Base-by-base conservation (phyloP, 108 stramenopile species). In the Fragilaria radians region DNA sequence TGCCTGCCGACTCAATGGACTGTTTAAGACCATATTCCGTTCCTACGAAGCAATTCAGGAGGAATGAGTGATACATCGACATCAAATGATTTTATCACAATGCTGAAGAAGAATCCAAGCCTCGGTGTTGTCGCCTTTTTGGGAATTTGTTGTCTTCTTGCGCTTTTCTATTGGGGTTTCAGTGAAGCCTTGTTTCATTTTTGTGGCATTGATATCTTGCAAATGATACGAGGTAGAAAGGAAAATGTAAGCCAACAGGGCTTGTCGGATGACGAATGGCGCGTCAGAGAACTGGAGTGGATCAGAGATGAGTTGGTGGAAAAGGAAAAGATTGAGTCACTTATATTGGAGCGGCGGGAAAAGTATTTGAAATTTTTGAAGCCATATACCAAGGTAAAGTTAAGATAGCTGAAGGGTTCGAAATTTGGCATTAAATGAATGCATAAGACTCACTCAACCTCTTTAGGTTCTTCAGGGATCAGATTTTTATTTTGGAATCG, bases 301-400 rank as follows among this genome's bases (percentile, higher is more conserved):
- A n/a, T n/a, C n/a, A n/a, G n/a, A 42, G 11, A 42, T 11, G 36
- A 42, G 14, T 42, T 42, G 36, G 11, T 11, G 7, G 11, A 42
- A 7, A 42, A 14, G 11, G 36, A 42, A 14, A 14, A 11, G 36
- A 42, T 42, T 14, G 14, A 11, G 36, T 7, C 36, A 42, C 36
- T 7, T 7, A 7, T 7, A 7, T 11, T 42, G 7, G 70, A 77
- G 48, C 66, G 76, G 2, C 62, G 59, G 5, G 49, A 55, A 33
- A 72, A 71, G 66, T 77, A 77, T 46, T 45, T 65, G 36, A 36
- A 42, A n/a, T 77, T 63, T 29, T 53, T 77, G 42, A 56, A 50
- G 32, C 65, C 66, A 17, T 71, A 49, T 31, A 68, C 70, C 4
- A 68, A 68, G 70, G 76, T 77, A 61, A 54, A 70, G 62, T n/a